phyloP scores from a whole-genome alignment of 108 stramenopile species.

The Cyclotella choctawhatcheeana region DNA sequence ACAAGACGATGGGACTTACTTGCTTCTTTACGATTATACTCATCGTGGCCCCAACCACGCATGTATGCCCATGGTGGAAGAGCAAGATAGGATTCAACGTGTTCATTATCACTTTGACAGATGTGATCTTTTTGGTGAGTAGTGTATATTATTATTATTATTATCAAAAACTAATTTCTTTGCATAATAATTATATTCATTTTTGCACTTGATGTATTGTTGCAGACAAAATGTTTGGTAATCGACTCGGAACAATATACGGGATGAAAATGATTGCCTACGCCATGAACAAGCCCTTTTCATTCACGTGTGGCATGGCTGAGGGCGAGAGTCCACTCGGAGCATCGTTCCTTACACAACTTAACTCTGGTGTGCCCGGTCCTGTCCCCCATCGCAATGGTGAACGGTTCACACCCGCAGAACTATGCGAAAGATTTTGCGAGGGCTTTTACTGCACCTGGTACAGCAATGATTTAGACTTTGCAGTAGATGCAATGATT shows the following conservation, averaged over 20 bases:
- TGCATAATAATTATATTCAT: too few species aligned
- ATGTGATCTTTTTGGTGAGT: too few species aligned
- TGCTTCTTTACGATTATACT: too few species aligned
- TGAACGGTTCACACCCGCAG: not conserved
- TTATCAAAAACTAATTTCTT: too few species aligned
- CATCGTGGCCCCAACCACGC: too few species aligned
- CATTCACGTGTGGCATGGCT: slow-evolving; percentile 5
- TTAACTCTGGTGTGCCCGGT: not conserved
- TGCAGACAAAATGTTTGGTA: too few species aligned
- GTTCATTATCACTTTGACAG: too few species aligned
- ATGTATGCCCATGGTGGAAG: too few species aligned
- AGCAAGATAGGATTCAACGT: too few species aligned
- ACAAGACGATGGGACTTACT: too few species aligned
- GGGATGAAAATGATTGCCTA: slow-evolving; percentile 12
- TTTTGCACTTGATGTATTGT: too few species aligned
- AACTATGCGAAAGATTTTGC: not conserved
- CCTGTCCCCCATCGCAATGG: not conserved
- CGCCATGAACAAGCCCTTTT: not conserved
- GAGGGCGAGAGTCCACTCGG: not conserved
- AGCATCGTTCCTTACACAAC: not conserved
- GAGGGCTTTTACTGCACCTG: not conserved
- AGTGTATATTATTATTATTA: too few species aligned
- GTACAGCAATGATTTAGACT: not conserved
- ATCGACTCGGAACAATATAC: slow-evolving; percentile 2
- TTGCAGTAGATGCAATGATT: not conserved